phyloP scores from a whole-genome alignment of 208 protist species.

The Leishmania tropica region DNA sequence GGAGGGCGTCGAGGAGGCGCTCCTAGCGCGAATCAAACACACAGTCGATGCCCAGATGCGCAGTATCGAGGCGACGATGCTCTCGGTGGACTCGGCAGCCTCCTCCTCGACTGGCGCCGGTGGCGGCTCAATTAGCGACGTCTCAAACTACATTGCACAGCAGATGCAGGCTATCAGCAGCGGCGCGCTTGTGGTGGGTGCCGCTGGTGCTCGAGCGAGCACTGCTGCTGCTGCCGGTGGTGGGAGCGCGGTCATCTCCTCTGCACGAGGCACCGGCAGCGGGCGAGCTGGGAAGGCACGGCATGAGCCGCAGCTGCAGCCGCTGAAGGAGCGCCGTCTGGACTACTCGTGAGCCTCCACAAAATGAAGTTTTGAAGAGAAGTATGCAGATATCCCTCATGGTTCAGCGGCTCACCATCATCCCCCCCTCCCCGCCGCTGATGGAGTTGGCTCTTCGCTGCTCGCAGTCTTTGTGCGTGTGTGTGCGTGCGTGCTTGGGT shows the following conservation, averaged over 20 bases:
- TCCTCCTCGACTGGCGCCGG: background rate
- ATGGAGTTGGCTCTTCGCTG: background rate
- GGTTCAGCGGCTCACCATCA: background rate
- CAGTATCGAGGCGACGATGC: constrained; percentile 53
- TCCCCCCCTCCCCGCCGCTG: background rate
- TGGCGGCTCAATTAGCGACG: constrained; percentile 33
- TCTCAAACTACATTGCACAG: constrained; percentile 40
- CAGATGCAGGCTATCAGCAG: constrained; percentile 33
- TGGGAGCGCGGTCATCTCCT: background rate
- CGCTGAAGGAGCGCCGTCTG: constrained; percentile 26
- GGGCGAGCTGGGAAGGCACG: background rate
- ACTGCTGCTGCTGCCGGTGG: background rate
- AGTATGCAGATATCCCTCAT: too few species aligned
- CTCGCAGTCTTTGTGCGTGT: background rate
- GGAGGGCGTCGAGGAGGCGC: constrained; percentile 63
- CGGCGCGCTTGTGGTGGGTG: background rate
- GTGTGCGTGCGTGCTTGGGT: background rate
- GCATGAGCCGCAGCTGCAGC: constrained; percentile 5
- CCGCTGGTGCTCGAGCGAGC: background rate
- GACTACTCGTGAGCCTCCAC: constrained; percentile 22
- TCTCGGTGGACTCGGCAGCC: constrained; percentile 19
- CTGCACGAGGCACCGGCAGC: background rate
- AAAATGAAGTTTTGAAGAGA: background rate
- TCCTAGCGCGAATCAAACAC: constrained; percentile 70
- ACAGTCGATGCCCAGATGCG: constrained; percentile 70